Evolutionary conservation across 1,284 basidiomycete species (phyloP), one percentile per base, ranked within the genome.

Genomic region (Trichosporon coremiiforme): DNA sequence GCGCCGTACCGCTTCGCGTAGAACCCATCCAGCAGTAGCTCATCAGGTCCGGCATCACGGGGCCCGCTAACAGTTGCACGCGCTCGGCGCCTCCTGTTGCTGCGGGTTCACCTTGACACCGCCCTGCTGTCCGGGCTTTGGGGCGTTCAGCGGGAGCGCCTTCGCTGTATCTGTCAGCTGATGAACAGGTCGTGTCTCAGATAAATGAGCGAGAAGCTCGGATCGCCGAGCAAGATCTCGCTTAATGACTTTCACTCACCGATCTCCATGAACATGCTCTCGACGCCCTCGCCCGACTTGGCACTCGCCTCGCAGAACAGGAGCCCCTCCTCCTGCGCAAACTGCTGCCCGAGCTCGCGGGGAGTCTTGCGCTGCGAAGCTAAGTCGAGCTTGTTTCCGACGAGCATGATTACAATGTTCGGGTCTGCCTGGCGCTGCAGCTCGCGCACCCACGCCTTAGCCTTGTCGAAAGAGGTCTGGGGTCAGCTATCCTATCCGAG

Each of bases 261-360:
- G 73, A 96, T 95, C 35, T 90, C 89, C 69, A 89, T 90, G 84
- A 96, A 98, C 77, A 96, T 90, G 69, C 93, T 92, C 66, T 90
- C 85, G 29, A 98, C 95, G 72, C 93, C 93, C 71, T 94, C 91
- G 53, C 95, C 94, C 38, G 90, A 87, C 88, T 98, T 98, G 65
- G 95, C 95, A 82, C 93, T 95, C 1, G 95, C 95, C 86, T 98
- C 95, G 69, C 90, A 89, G 90, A 96, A 98, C 88, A 98, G 90
- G 69, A 98, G 84, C 35, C 92, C 93, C 84, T 98, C 95, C 82
- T 97, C 94, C 70, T 95, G 89, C 0, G 96, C 96, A 79, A 94
- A 98, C 84, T 92, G 91, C 86, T 94, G 90, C 5, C 93, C 96
- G 78, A 95, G 90, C 78, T 94, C 91, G 76, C 91, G 87, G 13